phyloP scores from a whole-genome alignment of 768 basidiomycete genomes.

The Paxillus involutus region DNA sequence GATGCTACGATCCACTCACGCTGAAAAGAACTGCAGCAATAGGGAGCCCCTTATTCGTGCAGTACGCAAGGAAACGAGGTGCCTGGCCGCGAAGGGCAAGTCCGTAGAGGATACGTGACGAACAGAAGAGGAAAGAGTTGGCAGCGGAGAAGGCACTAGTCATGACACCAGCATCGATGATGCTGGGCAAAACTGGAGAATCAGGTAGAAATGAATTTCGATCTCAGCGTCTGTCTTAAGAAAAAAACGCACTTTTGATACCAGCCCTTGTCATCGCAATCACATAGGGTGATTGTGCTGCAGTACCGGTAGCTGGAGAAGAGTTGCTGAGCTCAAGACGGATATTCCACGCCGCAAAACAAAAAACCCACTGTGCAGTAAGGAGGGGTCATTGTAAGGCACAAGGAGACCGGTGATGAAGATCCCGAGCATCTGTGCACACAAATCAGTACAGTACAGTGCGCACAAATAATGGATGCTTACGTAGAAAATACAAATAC shows the following conservation, averaged over 20 bases:
- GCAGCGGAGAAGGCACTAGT: slow-evolving; percentile 73
- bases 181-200: slow-evolving; percentile 43
- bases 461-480: slow-evolving; percentile 13
- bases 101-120: slow-evolving; percentile 41
- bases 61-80: slow-evolving; percentile 45
- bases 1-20: slow-evolving; percentile 1
- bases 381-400: slow-evolving; percentile 52
- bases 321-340: neutral
- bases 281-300: slow-evolving; percentile 77
- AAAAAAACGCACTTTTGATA: slow-evolving; percentile 46
- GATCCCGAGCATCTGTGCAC: slow-evolving; percentile 58
- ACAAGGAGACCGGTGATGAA: slow-evolving; percentile 76
- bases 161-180: slow-evolving; percentile 73
- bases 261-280: slow-evolving; percentile 73
- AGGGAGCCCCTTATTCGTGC: slow-evolving; percentile 49
- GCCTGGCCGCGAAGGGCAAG: slow-evolving; percentile 49
- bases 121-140: slow-evolving; percentile 61
- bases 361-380: slow-evolving; percentile 40
- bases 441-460: neutral
- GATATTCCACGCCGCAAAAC: neutral
- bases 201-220: neutral
- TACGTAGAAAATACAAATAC: slow-evolving; percentile 78
- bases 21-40: slow-evolving; percentile 32
- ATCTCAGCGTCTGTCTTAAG: neutral
- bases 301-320: slow-evolving; percentile 43